Evolutionary conservation across 495 filamentous ascomycete genomes (phyloP).

Genomic region (Hyaloscypha bicolor): DNA sequence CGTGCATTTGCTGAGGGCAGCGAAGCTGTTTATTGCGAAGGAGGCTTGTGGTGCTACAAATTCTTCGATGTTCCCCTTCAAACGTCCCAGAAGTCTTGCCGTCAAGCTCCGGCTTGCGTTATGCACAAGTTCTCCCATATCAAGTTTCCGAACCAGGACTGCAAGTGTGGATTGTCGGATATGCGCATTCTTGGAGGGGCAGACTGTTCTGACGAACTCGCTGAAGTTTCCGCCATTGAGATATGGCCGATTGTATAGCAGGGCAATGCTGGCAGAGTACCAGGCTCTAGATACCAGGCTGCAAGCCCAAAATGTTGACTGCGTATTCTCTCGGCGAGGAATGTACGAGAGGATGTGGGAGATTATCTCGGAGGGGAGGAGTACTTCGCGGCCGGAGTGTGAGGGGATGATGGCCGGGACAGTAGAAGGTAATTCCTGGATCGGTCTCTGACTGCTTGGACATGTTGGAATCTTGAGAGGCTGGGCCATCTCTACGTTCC

Average conservation of each 20-base stretch:
- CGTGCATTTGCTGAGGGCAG: slow-evolving; percentile 62
- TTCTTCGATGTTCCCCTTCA: slow-evolving; percentile 57
- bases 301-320: slow-evolving; percentile 53
- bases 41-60: slow-evolving; percentile 68
- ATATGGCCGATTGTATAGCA: slow-evolving; percentile 58
- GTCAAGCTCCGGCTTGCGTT: slow-evolving; percentile 66
- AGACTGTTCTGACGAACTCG: slow-evolving; percentile 62
- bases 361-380: slow-evolving; percentile 51
- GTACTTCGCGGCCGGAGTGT: slow-evolving; percentile 21
- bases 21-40: slow-evolving; percentile 67
- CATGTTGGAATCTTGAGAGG: slow-evolving; percentile 20
- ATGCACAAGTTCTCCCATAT: slow-evolving; percentile 64
- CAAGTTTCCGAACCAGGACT: slow-evolving; percentile 55
- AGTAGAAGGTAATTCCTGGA: background rate
- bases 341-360: slow-evolving; percentile 44
- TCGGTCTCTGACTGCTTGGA: background rate
- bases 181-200: slow-evolving; percentile 59
- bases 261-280: slow-evolving; percentile 58
- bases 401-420: background rate
- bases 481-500: slow-evolving; percentile 32
- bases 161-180: slow-evolving; percentile 58
- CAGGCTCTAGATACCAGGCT: slow-evolving; percentile 64
- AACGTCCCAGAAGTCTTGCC: slow-evolving; percentile 61
- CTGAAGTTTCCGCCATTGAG: slow-evolving; percentile 57
- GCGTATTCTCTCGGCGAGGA: slow-evolving; percentile 31